These are phyloP conservation scores for Vaccinium vitisidaea DNA, from an alignment of 148 eudicot species.

Conservation along the genomic window DNA sequence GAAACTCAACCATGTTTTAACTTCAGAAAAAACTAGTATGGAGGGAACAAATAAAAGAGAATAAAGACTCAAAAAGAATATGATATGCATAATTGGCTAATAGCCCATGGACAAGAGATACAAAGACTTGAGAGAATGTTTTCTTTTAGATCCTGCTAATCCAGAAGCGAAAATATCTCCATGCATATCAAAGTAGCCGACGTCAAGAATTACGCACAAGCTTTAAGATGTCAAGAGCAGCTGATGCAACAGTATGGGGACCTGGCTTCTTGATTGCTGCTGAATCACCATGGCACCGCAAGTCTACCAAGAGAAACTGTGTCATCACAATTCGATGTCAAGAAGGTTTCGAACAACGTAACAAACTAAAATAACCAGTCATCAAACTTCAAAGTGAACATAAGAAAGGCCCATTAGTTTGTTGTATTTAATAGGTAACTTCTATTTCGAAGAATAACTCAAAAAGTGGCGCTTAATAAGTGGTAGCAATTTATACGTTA, in stretches of 20 bases:
- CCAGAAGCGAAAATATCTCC: neutral
- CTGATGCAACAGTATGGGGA: constrained; percentile 73
- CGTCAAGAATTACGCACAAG: constrained; percentile 44
- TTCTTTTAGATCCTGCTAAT: constrained; percentile 10
- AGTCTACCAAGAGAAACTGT: constrained; percentile 88
- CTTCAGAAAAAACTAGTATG: neutral
- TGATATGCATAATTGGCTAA: constrained; percentile 12
- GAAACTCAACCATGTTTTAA: neutral
- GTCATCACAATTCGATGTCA: constrained; percentile 12
- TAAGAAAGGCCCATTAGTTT: neutral
- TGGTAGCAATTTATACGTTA: neutral
- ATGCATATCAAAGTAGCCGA: neutral
- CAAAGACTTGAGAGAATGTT: neutral
- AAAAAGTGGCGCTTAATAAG: neutral
- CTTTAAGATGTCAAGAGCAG: constrained; percentile 87
- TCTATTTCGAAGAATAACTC: neutral
- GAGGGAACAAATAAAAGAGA: neutral
- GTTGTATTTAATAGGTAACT: neutral
- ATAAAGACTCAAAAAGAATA: neutral
- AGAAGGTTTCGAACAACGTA: constrained; percentile 5
- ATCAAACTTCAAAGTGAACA: neutral
- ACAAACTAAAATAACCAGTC: neutral
- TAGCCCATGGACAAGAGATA: neutral
- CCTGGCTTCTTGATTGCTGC: constrained; percentile 63
- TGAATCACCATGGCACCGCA: constrained; percentile 94